Evolutionary conservation across 2,329 filamentous ascomycete species (phyloP).

Genomic region (Phyllosticta citriasiana): DNA sequence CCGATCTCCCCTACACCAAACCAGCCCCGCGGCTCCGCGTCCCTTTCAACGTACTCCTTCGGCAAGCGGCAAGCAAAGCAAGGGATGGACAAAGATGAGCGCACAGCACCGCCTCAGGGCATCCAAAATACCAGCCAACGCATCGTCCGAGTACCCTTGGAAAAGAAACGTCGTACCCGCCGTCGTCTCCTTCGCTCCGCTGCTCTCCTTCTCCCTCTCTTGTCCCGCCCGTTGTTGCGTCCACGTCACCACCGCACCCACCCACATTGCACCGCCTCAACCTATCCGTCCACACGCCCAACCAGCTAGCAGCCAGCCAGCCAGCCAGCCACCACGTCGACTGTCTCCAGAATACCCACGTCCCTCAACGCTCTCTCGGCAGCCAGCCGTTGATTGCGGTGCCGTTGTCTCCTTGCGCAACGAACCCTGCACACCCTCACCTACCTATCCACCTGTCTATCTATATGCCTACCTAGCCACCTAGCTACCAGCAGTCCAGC

Average conservation of each 20-base stretch:
- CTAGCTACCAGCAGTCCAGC: background rate
- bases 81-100: background rate
- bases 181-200: background rate
- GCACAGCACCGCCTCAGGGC: background rate
- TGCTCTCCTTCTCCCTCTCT: background rate
- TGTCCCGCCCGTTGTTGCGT: background rate
- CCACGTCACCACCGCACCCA: background rate
- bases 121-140: background rate
- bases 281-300: background rate
- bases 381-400: background rate
- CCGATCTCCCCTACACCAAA: background rate
- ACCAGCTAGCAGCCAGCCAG: background rate
- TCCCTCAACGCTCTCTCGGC: background rate
- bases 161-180: background rate
- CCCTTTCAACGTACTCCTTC: background rate
- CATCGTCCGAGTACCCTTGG: background rate
- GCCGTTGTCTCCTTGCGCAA: background rate
- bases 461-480: background rate
- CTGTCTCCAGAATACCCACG: background rate
- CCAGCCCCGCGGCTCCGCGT: background rate
- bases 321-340: background rate
- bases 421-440: background rate
- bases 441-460: background rate
- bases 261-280: background rate
- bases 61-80: background rate